Evolutionary conservation across 2,329 filamentous ascomycete species (phyloP).

Genomic region (Dendrostoma leiphaemia): DNA sequence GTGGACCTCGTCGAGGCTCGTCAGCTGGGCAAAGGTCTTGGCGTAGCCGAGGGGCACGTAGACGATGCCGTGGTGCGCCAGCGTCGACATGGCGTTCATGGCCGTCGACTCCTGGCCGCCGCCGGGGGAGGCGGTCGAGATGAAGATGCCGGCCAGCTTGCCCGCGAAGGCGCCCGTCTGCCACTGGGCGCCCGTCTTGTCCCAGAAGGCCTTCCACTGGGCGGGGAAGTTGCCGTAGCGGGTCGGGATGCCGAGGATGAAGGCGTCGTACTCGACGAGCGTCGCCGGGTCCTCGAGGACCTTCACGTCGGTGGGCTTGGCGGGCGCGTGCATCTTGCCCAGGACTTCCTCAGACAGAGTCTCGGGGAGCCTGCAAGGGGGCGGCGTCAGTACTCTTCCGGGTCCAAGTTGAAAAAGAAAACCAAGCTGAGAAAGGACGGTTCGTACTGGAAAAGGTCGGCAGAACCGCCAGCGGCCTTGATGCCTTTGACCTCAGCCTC

Average conservation of each 20-base stretch:
- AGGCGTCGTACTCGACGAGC: slow-evolving; percentile 77
- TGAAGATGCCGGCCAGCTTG: slow-evolving; percentile 89
- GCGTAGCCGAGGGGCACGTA: slow-evolving; percentile 95
- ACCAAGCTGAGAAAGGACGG: background rate
- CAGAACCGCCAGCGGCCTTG: slow-evolving; percentile 78
- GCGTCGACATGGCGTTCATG: slow-evolving; percentile 76
- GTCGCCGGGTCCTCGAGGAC: slow-evolving; percentile 55
- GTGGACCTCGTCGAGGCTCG: slow-evolving; percentile 74
- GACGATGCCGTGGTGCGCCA: slow-evolving; percentile 91
- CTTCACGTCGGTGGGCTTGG: slow-evolving; percentile 67
- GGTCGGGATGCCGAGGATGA: slow-evolving; percentile 93
- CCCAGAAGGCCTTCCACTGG: slow-evolving; percentile 94
- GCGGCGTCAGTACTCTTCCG: slow-evolving; percentile 3
- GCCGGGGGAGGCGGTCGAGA: slow-evolving; percentile 79
- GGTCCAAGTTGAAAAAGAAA: background rate
- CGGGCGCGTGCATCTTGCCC: slow-evolving; percentile 83
- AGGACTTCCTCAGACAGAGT: slow-evolving; percentile 84
- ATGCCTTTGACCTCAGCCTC: slow-evolving; percentile 90
- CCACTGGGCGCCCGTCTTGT: slow-evolving; percentile 87
- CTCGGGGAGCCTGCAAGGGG: slow-evolving; percentile 65
- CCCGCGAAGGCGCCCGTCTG: slow-evolving; percentile 71
- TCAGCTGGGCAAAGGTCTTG: slow-evolving; percentile 67
- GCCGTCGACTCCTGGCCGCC: slow-evolving; percentile 93
- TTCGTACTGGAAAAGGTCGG: slow-evolving; percentile 76
- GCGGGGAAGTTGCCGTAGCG: slow-evolving; percentile 96